phyloP scores from a whole-genome alignment of 768 basidiomycete genomes.

The Mycena metata region DNA sequence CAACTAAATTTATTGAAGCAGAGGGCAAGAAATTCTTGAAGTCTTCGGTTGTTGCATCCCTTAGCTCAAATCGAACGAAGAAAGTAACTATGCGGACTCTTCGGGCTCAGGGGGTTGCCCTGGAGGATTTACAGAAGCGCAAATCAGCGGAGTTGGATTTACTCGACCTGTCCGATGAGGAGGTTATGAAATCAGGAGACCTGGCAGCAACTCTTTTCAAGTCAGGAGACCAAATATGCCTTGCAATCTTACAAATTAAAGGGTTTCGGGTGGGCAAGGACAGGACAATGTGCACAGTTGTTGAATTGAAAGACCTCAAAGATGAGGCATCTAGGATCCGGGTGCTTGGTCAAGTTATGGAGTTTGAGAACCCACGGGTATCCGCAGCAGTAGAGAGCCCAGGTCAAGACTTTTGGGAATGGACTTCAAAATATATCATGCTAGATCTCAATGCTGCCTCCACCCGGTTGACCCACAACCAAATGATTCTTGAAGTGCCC shows the following conservation, averaged over 20 bases:
- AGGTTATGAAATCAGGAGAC: not conserved
- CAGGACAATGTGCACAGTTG: not conserved
- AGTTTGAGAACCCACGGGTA: not conserved
- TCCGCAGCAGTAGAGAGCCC: no score
- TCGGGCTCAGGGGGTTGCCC: not conserved
- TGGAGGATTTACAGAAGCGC: not conserved
- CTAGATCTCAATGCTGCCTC: not conserved
- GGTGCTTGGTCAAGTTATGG: not conserved
- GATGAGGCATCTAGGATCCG: not conserved
- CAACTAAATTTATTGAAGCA: not conserved
- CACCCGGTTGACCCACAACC: not conserved
- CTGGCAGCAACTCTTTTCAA: not conserved
- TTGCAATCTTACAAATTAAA: not conserved
- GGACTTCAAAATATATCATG: not conserved
- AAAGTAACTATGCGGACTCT: conserved; percentile 3
- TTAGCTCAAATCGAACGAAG: not conserved
- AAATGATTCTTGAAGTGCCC: not conserved
- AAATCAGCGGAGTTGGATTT: not conserved
- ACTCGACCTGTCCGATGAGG: not conserved
- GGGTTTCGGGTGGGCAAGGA: not conserved
- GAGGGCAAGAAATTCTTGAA: conserved; percentile 8
- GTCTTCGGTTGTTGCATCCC: conserved; percentile 6
- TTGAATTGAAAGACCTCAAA: not conserved
- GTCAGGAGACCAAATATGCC: not conserved
- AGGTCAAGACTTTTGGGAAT: conserved; percentile 10